These are phyloP conservation scores for Chrysanthemum seticuspe DNA, from an alignment of 129 eudicot species.

Conservation along the genomic window DNA sequence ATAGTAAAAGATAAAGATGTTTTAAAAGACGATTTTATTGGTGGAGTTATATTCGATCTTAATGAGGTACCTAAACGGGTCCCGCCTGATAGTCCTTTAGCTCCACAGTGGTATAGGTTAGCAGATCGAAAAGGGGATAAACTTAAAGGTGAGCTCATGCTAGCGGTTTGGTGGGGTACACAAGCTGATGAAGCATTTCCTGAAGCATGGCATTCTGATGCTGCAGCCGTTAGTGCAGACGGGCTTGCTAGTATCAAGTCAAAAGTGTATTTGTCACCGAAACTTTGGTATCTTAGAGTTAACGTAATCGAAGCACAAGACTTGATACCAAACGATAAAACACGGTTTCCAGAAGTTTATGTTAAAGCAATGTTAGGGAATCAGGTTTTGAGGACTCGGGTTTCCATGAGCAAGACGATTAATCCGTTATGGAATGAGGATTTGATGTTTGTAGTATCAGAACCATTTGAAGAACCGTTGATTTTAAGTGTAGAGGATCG, in stretches of 20 bases:
- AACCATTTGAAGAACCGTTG: constrained; percentile 54
- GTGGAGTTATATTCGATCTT: constrained; percentile 44
- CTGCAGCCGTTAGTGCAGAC: constrained; percentile 38
- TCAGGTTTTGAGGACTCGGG: constrained; percentile 40
- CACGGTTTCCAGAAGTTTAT: constrained; percentile 38
- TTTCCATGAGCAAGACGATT: constrained; percentile 26
- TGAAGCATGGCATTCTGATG: constrained; percentile 50
- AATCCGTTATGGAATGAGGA: constrained; percentile 64
- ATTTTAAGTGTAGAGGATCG: constrained; percentile 45
- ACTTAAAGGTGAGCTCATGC: constrained; percentile 44
- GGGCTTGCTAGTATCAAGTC: constrained; percentile 41
- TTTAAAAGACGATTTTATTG: constrained; percentile 46
- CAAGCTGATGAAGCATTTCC: constrained; percentile 51
- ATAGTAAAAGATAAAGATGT: constrained; percentile 43
- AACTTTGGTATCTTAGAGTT: constrained; percentile 53
- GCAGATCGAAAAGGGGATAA: constrained; percentile 36
- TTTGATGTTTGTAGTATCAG: constrained; percentile 51
- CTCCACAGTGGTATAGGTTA: not conserved
- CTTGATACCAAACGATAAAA: constrained; percentile 29
- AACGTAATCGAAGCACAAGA: constrained; percentile 56
- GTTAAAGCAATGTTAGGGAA: constrained; percentile 46
- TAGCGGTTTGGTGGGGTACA: constrained; percentile 50
- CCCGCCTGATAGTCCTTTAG: constrained; percentile 23
- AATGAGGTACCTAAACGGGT: constrained; percentile 51
- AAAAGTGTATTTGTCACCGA: constrained; percentile 58